phyloP scores from a whole-genome alignment of 306 rosid genomes.

The barrel medic (Medicago truncatula) region MtrunA17r5.0-ANR NC_053045.1:40023501-40024000 shows the following conservation, averaged over 20 bases:
- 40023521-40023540: conserved; percentile 67
- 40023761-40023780: conserved; percentile 41
- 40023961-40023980: conserved; percentile 18
- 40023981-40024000: conserved; percentile 35
- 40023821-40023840: conserved; percentile 68
- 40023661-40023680: conserved; percentile 24
- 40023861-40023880: conserved; percentile 71
- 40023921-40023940: conserved; percentile 29
- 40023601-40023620: no score
- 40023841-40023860: conserved; percentile 75
- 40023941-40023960: background rate
- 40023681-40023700: conserved; percentile 38
- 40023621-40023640: background rate
- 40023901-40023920: conserved; percentile 62
- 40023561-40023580: no score
- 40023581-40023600: no score
- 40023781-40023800: conserved; percentile 57
- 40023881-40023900: conserved; percentile 68
- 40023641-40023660: conserved; percentile 25
- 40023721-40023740: conserved; percentile 52
- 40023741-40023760: conserved; percentile 58
- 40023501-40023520: conserved; percentile 71
- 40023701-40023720: conserved; percentile 66
- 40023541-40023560: conserved; percentile 41
- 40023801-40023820: conserved; percentile 58